Base-by-base conservation (phyloP, 164 flowering plant species). In the Magnolia officinalis region DNA sequence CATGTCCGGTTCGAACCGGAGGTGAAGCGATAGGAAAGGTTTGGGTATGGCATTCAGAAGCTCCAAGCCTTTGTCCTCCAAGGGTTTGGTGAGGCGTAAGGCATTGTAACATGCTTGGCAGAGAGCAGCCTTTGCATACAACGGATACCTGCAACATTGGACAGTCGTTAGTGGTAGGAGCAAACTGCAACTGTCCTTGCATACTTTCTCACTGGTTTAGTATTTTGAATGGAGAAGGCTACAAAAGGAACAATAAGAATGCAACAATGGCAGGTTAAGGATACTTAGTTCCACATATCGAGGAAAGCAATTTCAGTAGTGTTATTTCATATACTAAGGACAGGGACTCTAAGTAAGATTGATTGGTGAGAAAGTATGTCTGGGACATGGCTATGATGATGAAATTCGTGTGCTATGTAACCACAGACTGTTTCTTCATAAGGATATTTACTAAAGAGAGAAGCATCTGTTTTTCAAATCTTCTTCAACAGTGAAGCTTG, bases 1-100 rank as follows among this genome's bases (percentile, higher is more conserved):
- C 99, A 96, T 96, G 87, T 96, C 99, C 29, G 99, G 99, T 80
- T 96, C 97, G 78, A 96, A 96, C 11, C 99, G 90, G 70, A 94
- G 97, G 84, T 94, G 98, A 81, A 96, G 98, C 5, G 98, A 82
- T 20, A 96, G 81, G 81, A 96, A 96, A 58, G 97, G 97, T 78
- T 91, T 96, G n/a, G 98, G 98, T 75, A 92, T 90, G 66, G 93
- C 91, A 72, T 88, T 81, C 61, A 94, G 85, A 79, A 96, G 95
- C 83, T 88, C 86, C 23, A 78, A 70, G 49, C 88, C 92, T 85
- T 92, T 94, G 78, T 82, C 82, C 85, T 91, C 92, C 84, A 94
- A 80, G 72, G 85, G 66, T 16, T 63, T 80, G 6, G 93, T 87
- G 55, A 96, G 92, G 65, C 89, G 94, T 61, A 94, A 68, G 74